phyloP scores from a whole-genome alignment of 495 filamentous ascomycete species.

The Xylaria curta region DNA sequence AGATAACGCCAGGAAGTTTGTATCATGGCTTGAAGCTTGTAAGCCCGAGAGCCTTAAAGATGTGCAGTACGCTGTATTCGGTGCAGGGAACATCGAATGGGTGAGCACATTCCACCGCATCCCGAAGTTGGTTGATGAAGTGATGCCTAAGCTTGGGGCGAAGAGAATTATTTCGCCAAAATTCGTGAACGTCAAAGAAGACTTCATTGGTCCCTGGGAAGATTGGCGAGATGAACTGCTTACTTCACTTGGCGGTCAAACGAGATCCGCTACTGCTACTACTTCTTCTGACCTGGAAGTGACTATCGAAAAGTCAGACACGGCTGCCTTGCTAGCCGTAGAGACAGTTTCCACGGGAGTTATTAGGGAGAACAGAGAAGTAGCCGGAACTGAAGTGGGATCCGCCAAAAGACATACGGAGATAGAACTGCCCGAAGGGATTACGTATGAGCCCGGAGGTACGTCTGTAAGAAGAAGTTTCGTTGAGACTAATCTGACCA shows the following conservation, averaged over 20 bases:
- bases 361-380: constrained; percentile 59
- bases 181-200: constrained; percentile 60
- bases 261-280: neutral
- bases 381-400: constrained; percentile 58
- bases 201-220: constrained; percentile 67
- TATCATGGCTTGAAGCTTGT: constrained; percentile 61
- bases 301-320: constrained; percentile 15
- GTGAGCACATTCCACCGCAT: constrained; percentile 68
- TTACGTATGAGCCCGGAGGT: constrained; percentile 63
- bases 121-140: constrained; percentile 63
- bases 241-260: neutral
- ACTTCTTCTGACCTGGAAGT: constrained; percentile 1
- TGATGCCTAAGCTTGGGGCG: constrained; percentile 55
- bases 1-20: constrained; percentile 71
- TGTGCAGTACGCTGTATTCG: constrained; percentile 67
- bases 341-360: constrained; percentile 30
- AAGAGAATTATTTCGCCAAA: constrained; percentile 56
- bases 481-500: neutral
- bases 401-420: constrained; percentile 65
- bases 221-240: constrained; percentile 60
- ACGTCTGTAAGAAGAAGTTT: neutral
- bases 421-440: constrained; percentile 64
- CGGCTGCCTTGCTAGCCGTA: constrained; percentile 28
- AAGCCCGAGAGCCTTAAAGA: constrained; percentile 50
- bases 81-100: constrained; percentile 63